These are phyloP conservation scores for Syzygium grande DNA, from an alignment of 345 rosid genomes.

Conservation along the genomic window DNA sequence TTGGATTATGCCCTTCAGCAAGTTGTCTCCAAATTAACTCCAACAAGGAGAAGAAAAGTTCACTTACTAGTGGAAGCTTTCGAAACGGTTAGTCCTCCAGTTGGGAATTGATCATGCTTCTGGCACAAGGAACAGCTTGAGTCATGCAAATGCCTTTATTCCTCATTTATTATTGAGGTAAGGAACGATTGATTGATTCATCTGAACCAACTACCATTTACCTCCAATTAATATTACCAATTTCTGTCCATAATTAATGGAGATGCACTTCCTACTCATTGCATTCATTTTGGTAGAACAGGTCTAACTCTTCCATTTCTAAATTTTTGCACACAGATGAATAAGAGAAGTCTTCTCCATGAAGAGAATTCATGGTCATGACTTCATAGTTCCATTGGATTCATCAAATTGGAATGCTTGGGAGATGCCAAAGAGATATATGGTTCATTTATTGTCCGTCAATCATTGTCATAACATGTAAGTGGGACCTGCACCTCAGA, in stretches of 20 bases:
- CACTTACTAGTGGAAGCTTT: conserved; percentile 81
- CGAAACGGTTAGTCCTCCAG: conserved; percentile 59
- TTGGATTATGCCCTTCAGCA: conserved; percentile 73
- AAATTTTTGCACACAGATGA: background rate
- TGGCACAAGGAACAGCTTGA: conserved; percentile 5
- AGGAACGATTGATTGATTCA: background rate
- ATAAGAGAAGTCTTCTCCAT: background rate
- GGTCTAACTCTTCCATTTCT: background rate
- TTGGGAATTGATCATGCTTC: conserved; percentile 10
- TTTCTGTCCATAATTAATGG: background rate
- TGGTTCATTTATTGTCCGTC: background rate
- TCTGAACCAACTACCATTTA: background rate
- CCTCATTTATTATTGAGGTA: background rate
- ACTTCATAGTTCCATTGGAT: background rate
- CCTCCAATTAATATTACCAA: background rate
- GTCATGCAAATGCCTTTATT: conserved; percentile 4
- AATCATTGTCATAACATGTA: background rate
- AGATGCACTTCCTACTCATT: background rate
- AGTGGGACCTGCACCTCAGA: background rate
- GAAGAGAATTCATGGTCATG: background rate
- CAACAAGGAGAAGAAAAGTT: conserved; percentile 77
- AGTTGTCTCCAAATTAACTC: conserved; percentile 72
- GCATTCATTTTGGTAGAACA: background rate
- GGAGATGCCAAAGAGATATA: background rate
- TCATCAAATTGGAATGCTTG: background rate